Conservation (phyloP, 2,329 filamentous ascomycete genomes). For the Gaeumannomyces tritici region DNA sequence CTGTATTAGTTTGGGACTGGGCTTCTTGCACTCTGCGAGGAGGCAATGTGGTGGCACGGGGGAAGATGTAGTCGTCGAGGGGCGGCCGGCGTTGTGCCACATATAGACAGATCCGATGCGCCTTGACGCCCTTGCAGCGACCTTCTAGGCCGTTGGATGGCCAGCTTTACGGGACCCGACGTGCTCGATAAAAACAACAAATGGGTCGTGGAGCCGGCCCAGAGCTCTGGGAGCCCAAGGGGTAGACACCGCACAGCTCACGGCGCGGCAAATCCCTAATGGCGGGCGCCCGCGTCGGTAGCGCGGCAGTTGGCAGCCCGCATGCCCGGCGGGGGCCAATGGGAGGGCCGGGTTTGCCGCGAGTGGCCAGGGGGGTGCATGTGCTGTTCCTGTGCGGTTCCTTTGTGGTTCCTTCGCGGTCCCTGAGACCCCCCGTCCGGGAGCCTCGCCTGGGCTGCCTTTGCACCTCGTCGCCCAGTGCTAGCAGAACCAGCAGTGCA, state of each 20-base stretch:
- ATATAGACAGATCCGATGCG: not conserved
- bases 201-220: not conserved
- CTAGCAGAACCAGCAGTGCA: not conserved
- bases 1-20: not conserved
- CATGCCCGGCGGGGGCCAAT: not conserved
- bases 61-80: not conserved
- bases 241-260: not conserved
- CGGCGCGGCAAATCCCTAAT: not conserved
- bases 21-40: not conserved
- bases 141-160: not conserved
- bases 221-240: not conserved
- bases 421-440: not conserved
- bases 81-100: not conserved
- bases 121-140: not conserved
- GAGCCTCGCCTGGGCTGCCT: not conserved
- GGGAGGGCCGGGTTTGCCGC: not conserved
- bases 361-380: not conserved
- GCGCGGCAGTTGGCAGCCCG: not conserved
- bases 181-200: not conserved
- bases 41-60: not conserved
- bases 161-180: not conserved
- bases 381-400: not conserved
- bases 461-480: not conserved
- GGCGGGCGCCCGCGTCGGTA: not conserved
- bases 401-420: too few species aligned